Base-by-base conservation (phyloP, 805 yeast species). In the Zygotorulaspora danielsina region DNA sequence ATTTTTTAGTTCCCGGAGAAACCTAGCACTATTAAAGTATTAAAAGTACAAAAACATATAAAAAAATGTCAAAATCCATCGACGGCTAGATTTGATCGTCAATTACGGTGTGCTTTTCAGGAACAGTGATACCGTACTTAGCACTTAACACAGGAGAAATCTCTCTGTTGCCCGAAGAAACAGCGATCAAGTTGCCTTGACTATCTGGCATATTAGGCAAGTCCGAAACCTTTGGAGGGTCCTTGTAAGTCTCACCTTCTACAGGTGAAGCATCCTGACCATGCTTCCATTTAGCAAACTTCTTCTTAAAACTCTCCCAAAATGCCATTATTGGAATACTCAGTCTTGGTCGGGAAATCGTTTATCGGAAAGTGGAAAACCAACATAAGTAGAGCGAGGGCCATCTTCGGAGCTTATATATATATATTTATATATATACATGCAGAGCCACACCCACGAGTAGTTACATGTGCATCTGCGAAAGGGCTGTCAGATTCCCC, bases 1-100 rank as follows among this genome's bases (percentile, higher is more conserved):
- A 44, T 56, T 65, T 65, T 69, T 69, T 80, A 82, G 16, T 22
- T 15, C 19, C n/a, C n/a, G n/a, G n/a, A n/a, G n/a, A n/a, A n/a
- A n/a, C n/a, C n/a, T n/a, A n/a, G n/a, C n/a, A 17, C 12, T 16
- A 29, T 29, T n/a, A 27, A 8, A 27, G 18, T 15, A 15, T 5
- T 27, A 27, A 5, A 15, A 9, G 5, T 12, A 18, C 9, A 12
- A 19, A 17, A 16, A 35, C 18, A 21, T n/a, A n/a, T 18, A 19
- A 9, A 24, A 18, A 13, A 11, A 34, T 8, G 10, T 22, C 10
- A 12, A 45, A n/a, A n/a, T n/a, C n/a, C n/a, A n/a, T n/a, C n/a
- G n/a, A n/a, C 18, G 9, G 8, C 57, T 57, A 19, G 32, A 49
- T 49, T 26, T 46, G 37, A 37, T 50, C 54, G 19, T 48, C 54